Evolutionary conservation across 1,139 yeast species (phyloP).

Genomic region (Candida neerlandica): DNA sequence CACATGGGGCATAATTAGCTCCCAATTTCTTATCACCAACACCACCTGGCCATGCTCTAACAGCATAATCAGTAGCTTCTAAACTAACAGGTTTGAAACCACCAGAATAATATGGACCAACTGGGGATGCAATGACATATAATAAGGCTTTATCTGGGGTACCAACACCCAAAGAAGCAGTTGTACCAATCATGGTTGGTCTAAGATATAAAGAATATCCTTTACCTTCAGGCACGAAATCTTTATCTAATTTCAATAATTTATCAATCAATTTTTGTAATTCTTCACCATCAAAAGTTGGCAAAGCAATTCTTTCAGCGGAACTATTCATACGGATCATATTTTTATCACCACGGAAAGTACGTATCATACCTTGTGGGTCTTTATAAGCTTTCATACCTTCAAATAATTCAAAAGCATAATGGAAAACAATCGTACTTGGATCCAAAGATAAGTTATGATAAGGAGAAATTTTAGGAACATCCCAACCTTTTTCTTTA

Average conservation of each 20-base stretch:
- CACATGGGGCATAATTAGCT: conserved; percentile 96
- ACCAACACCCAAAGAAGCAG: conserved; percentile 81
- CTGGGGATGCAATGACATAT: conserved; percentile 90
- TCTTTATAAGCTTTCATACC: conserved; percentile 95
- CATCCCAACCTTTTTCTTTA: conserved; percentile 74
- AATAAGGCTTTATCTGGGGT: conserved; percentile 79
- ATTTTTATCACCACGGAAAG: conserved; percentile 90
- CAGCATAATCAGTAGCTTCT: conserved; percentile 93
- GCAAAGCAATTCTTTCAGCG: conserved; percentile 85
- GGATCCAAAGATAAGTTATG: conserved; percentile 80
- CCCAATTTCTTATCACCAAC: conserved; percentile 95
- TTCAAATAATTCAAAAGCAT: conserved; percentile 93
- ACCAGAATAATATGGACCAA: conserved; percentile 87
- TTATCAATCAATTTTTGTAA: conserved; percentile 73
- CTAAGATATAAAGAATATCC: conserved; percentile 92
- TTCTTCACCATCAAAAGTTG: conserved; percentile 78
- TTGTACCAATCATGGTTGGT: conserved; percentile 93
- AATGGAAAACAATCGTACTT: conserved; percentile 86
- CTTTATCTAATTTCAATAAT: conserved; percentile 70
- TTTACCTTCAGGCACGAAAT: conserved; percentile 76
- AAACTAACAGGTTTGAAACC: conserved; percentile 93
- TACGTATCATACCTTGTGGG: conserved; percentile 62
- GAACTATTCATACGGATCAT: conserved; percentile 89
- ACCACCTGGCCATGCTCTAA: conserved; percentile 99
- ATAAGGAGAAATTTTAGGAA: conserved; percentile 85